These are phyloP conservation scores for Cryptococcus sp. DNA, from an alignment of 1,284 basidiomycete species.

Conservation along the genomic window DNA sequence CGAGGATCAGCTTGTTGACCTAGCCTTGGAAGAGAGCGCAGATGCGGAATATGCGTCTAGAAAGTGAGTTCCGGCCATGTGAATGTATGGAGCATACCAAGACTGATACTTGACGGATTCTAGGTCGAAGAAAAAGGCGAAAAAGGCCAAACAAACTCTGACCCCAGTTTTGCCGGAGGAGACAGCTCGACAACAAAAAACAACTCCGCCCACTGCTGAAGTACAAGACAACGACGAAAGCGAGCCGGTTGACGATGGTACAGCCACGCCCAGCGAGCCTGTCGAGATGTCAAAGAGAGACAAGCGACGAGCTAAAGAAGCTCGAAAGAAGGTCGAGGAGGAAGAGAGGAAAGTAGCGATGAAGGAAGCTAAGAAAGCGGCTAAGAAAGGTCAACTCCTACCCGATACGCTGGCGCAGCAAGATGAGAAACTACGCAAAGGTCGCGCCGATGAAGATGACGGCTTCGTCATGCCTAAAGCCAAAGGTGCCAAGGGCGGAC, in stretches of 20 bases:
- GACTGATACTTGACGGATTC: not conserved
- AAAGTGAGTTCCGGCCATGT: constrained; percentile 12
- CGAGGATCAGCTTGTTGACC: constrained; percentile 15
- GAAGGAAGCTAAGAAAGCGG: constrained; percentile 36
- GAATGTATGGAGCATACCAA: constrained; percentile 1
- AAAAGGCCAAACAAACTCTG: constrained; percentile 9
- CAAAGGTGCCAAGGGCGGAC: constrained; percentile 12
- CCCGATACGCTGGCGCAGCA: constrained; percentile 14
- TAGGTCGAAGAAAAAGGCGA: constrained; percentile 23
- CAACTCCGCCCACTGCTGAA: not conserved
- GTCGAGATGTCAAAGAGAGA: constrained; percentile 72
- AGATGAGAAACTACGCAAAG: constrained; percentile 15
- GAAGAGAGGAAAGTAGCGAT: constrained; percentile 30
- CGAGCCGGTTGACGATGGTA: constrained; percentile 19
- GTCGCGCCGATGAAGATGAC: constrained; percentile 16
- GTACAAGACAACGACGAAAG: not conserved
- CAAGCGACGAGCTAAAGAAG: constrained; percentile 73
- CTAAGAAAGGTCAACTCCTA: constrained; percentile 22
- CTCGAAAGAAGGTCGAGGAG: constrained; percentile 66
- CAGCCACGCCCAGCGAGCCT: constrained; percentile 6
- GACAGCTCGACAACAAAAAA: not conserved
- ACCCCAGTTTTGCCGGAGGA: not conserved
- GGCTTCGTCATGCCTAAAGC: constrained; percentile 15
- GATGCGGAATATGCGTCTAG: constrained; percentile 9
- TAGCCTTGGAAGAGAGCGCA: constrained; percentile 18